phyloP scores from a whole-genome alignment of 2,329 filamentous ascomycete species.

The Diatrype stigma region DNA sequence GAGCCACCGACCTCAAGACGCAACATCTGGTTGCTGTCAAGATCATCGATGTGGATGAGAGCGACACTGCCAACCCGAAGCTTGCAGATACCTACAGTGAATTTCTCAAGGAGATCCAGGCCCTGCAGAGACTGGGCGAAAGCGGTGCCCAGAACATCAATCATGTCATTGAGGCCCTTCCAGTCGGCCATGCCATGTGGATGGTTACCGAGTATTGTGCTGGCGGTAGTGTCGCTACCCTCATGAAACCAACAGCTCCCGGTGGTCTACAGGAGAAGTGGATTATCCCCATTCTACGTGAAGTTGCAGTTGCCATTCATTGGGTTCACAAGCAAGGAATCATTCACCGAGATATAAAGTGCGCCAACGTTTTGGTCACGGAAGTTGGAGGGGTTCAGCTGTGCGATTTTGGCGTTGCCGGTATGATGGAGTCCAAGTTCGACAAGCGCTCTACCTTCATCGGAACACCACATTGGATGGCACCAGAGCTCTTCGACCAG shows the following conservation, averaged over 20 bases:
- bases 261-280: slow-evolving; percentile 66
- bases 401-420: slow-evolving; percentile 81
- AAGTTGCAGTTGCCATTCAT: slow-evolving; percentile 61
- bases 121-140: slow-evolving; percentile 69
- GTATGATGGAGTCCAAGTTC: slow-evolving; percentile 68
- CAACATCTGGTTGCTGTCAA: slow-evolving; percentile 67
- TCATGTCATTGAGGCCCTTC: slow-evolving; percentile 72
- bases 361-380: slow-evolving; percentile 75
- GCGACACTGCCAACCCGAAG: slow-evolving; percentile 63
- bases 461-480: slow-evolving; percentile 84
- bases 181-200: slow-evolving; percentile 78
- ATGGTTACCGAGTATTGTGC: slow-evolving; percentile 85
- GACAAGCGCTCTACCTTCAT: slow-evolving; percentile 79
- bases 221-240: slow-evolving; percentile 74
- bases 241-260: slow-evolving; percentile 63
- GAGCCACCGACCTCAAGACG: slow-evolving; percentile 46
- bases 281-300: slow-evolving; percentile 63
- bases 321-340: slow-evolving; percentile 68
- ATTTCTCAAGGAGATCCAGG: slow-evolving; percentile 63
- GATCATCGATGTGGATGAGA: slow-evolving; percentile 79
- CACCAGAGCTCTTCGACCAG: slow-evolving; percentile 69
- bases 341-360: slow-evolving; percentile 69
- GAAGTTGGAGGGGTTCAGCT: slow-evolving; percentile 75
- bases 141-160: slow-evolving; percentile 77
- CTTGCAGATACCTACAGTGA: slow-evolving; percentile 65